Evolutionary conservation across 257 asterid species (phyloP).

Genomic region (Ehretia macrophylla): DNA sequence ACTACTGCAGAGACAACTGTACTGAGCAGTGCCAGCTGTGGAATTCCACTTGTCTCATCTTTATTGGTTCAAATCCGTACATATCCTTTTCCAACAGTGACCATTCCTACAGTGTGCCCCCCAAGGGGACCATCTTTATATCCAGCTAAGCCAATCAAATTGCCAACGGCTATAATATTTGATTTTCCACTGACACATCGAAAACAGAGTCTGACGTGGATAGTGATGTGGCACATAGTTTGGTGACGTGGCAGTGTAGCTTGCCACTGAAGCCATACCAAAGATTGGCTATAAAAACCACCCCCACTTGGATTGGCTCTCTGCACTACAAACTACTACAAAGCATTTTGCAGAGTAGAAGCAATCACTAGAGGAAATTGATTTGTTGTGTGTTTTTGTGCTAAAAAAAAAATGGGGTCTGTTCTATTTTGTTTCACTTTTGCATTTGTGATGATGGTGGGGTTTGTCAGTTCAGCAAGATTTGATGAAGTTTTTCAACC

Average conservation of each 20-base stretch:
- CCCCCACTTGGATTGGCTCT: constrained; percentile 1
- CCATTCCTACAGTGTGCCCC: constrained; percentile 37
- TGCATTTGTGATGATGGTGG: constrained; percentile 23
- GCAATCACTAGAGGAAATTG: not conserved
- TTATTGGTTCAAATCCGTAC: constrained; percentile 29
- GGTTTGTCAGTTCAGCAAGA: constrained; percentile 33
- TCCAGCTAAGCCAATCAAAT: constrained; percentile 36
- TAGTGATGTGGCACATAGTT: constrained; percentile 23
- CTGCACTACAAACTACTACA: not conserved
- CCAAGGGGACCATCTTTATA: constrained; percentile 21
- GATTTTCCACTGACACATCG: not conserved
- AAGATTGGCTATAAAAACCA: constrained; percentile 41
- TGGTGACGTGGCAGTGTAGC: constrained; percentile 41
- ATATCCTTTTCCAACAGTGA: constrained; percentile 41
- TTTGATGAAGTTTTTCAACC: constrained; percentile 69
- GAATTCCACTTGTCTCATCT: constrained; percentile 19
- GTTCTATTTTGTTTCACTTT: not conserved
- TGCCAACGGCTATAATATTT: constrained; percentile 43
- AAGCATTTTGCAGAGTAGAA: not conserved
- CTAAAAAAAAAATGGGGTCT: not conserved
- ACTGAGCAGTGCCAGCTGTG: constrained; percentile 59
- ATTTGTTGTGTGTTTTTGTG: not conserved
- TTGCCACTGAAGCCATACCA: constrained; percentile 47
- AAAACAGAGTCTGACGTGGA: constrained; percentile 19
- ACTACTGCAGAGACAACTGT: constrained; percentile 52